Evolutionary conservation across 192 early-diverging fungal species (phyloP), one percentile per base, ranked within the genome.

Genomic region (Pecoramyces ruminantium): DNA sequence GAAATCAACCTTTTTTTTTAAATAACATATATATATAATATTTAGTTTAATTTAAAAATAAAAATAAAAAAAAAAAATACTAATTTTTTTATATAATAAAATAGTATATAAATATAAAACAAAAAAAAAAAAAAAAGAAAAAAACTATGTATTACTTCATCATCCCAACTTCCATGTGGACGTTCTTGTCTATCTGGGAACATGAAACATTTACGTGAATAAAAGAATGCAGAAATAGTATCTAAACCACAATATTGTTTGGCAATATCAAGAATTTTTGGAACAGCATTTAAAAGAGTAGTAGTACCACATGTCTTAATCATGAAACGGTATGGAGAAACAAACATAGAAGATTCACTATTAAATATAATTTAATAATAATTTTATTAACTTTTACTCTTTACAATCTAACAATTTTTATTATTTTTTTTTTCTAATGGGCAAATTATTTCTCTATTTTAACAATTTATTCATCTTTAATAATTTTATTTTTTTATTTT

Each of bases 271-370:
- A 99, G 84, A 77, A 99, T 93, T 79, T 91, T 86, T 42, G 95
- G 94, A 78, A 99, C 84, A 38, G 97, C 94, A 82, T 93, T 88
- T 84, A 99, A 85, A 29, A 99, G 87, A 15, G 95, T 97, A 27
- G 97, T 99, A 16, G 97, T 97, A 27, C 97, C 97, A 86, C 97
- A 99, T 17, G 97, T 99, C 88, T 99, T 99, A 80, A 99, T 87
- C 78, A 99, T 94, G 38, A 99, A 81, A 82, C 95, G 94, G 89
- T 97, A 93, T n/a, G 93, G 91, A 84, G 96, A 97, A 25, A 99
- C 95, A 86, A 99, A 99, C 91, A 99, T 94, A 77, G 96, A 96
- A 21, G 95, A 96, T 88, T 99, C 97, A 86, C 95, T 89, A 80
- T 28, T 40, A 25, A 29, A 78, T n/a, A n/a, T n/a, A n/a, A n/a